These are phyloP conservation scores for Coemansia sp. DNA, from an alignment of 192 early-diverging fungal species.

Conservation along the genomic window DNA sequence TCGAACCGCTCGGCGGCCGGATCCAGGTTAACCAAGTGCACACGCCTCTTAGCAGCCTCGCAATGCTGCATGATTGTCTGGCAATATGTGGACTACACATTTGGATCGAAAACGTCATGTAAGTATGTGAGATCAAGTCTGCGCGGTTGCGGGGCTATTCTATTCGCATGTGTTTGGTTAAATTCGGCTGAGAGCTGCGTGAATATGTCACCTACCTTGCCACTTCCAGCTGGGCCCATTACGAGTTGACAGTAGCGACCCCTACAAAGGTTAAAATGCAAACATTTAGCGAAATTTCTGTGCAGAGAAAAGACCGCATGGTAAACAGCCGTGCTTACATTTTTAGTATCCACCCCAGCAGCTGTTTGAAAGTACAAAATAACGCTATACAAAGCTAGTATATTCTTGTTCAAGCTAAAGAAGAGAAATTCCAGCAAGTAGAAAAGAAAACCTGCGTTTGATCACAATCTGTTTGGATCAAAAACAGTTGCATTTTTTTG, in stretches of 20 bases:
- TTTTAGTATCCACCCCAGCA: too few species aligned
- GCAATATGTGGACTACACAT: constrained; percentile 83
- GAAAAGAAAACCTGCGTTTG: too few species aligned
- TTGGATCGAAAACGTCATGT: neutral
- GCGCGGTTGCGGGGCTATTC: too few species aligned
- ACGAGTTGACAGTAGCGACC: constrained; percentile 88
- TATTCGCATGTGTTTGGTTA: too few species aligned
- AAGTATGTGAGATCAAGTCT: neutral
- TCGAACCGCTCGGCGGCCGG: constrained; percentile 97
- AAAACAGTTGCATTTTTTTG: too few species aligned
- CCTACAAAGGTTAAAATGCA: constrained; percentile 19
- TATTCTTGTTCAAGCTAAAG: too few species aligned
- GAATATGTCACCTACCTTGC: constrained; percentile 54
- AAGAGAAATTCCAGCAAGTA: too few species aligned
- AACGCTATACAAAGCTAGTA: too few species aligned
- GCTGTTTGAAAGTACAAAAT: too few species aligned
- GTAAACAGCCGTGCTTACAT: neutral
- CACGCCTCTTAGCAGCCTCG: constrained; percentile 74
- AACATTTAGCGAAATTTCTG: neutral
- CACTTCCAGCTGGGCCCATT: constrained; percentile 94
- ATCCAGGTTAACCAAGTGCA: constrained; percentile 95
- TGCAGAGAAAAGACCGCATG: neutral
- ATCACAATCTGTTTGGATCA: too few species aligned
- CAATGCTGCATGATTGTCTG: constrained; percentile 93
- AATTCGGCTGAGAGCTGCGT: too few species aligned